phyloP scores from a whole-genome alignment of 352 stramenopile genomes.

The Peronospora belbahrii region DNA sequence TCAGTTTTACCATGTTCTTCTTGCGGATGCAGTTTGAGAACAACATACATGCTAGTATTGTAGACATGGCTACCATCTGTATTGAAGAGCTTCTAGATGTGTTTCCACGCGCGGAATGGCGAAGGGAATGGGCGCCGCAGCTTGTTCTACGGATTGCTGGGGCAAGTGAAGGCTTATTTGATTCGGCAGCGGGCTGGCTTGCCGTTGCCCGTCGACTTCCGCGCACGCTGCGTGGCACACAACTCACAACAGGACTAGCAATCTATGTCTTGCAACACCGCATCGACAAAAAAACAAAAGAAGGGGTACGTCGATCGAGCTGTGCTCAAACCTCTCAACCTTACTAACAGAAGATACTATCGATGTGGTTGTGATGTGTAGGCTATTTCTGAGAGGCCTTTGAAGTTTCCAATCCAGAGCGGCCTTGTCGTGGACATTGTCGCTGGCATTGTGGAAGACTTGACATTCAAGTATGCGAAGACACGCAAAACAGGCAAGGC shows the following conservation, averaged over 20 bases:
- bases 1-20: constrained; percentile 84
- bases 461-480: constrained; percentile 64
- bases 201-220: constrained; percentile 62
- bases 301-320: constrained; percentile 29
- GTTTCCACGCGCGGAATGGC: constrained; percentile 62
- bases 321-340: background rate
- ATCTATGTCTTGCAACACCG: constrained; percentile 79
- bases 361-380: constrained; percentile 6
- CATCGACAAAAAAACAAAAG: constrained; percentile 48
- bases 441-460: constrained; percentile 64
- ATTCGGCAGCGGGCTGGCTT: constrained; percentile 67
- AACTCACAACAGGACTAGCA: constrained; percentile 64
- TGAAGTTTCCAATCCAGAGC: constrained; percentile 76
- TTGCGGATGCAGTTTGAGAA: constrained; percentile 80
- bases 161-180: constrained; percentile 67
- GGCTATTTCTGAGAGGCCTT: constrained; percentile 47
- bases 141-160: constrained; percentile 76
- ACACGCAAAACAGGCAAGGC: constrained; percentile 38
- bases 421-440: constrained; percentile 75
- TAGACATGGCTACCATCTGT: constrained; percentile 67
- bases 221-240: constrained; percentile 59
- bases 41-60: constrained; percentile 63
- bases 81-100: constrained; percentile 75
- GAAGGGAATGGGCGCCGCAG: constrained; percentile 61
- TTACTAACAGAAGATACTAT: background rate